Evolutionary conservation across 2,329 filamentous ascomycete species (phyloP), one percentile per base, ranked within the genome.

Genomic region (Emmonsiellopsis sp.): DNA sequence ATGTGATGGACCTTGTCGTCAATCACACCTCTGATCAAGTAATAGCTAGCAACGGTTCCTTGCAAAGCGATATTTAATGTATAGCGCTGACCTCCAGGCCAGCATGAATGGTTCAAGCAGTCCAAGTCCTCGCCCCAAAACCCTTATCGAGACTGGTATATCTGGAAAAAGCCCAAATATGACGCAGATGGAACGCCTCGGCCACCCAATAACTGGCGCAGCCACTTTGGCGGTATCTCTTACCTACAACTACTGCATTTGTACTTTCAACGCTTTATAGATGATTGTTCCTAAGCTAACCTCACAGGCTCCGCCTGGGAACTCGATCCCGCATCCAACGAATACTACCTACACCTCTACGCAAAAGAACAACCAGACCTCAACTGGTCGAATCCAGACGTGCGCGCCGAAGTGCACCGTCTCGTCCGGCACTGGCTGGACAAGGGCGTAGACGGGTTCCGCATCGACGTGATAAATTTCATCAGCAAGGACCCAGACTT

Each of bases 341-440:
- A 91, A 68, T 91, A 89, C 67, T 91, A 89, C 62, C 79, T 91
- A 0, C 83, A 86, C 57, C 76, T 93, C 9, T 94, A 89, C 66
- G 82, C 84, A 6, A 79, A 79, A 5, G 82, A 87, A 58, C 88
- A 92, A 65, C 88, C 89, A 0, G 89, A 93, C 61, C 76, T 93
- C n/a, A 93, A 93, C 70, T 93, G 87, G 87, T 86, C 91, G 63
- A 86, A 85, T 54, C 75, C 76, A 0, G 80, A 79, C 8, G 80
- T 86, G 0, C 79, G 87, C 13, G 72, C 80, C 45, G 87, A 86
- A 1, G 82, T 91, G 6, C 86, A 89, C 65, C 78, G 80, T 13
- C 78, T 85, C 5, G 86, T 91, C 79, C 78, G 80, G 32, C 93
- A 91, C 66, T 93, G 89, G 89, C 78, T 93, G 0, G 74, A 87